Base-by-base conservation (phyloP, 345 rosid genomes). In the Cardamine resedifolia region DNA sequence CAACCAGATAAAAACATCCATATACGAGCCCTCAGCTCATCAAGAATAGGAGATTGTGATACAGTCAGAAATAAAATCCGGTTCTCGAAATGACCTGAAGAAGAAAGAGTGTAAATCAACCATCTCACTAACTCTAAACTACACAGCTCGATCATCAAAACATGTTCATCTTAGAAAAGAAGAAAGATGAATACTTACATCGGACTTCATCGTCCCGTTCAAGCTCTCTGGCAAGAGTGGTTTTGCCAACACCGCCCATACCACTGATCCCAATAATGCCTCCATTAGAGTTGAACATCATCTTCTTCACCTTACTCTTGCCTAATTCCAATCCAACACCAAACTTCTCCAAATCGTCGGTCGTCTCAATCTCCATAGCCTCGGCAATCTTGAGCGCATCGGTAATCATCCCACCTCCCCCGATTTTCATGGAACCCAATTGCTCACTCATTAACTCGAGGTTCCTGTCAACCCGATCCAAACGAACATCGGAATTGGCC, bases 171-270 rank as follows among this genome's bases (percentile, higher is more conserved):
- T n/a, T n/a, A 19, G 2, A 52, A 33, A 6, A 39, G 49, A 60
- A 19, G 26, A 51, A 45, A 3, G 16, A 49, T 18, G 16, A 41
- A 21, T 34, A 59, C 89, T 82, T 83, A 94, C 98, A 60, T 78
- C 61, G 76, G 30, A 94, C 85, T 80, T 84, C 78, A 65, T 71
- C 71, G 57, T 94, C 98, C 68, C 73, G 83, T 56, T 83, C 76
- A 70, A 87, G 51, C 72, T 94, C 93, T 68, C 55, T 70, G 24
- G 92, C 98, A 77, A 94, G 77, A 63, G 98, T 91, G 5, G 98
- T 91, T 60, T 94, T 94, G 0, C 98, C 98, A 0, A 90, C 90
- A 18, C 97, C 98, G 0, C 96, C 99, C 71, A 89, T 91, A 3
- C 99, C 97, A 68, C 64, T 58, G 41, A 91, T 89, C 56, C 93